Evolutionary conservation across 192 early-diverging fungal genomes (phyloP).

Genomic region (Anaeromyces robustus): DNA sequence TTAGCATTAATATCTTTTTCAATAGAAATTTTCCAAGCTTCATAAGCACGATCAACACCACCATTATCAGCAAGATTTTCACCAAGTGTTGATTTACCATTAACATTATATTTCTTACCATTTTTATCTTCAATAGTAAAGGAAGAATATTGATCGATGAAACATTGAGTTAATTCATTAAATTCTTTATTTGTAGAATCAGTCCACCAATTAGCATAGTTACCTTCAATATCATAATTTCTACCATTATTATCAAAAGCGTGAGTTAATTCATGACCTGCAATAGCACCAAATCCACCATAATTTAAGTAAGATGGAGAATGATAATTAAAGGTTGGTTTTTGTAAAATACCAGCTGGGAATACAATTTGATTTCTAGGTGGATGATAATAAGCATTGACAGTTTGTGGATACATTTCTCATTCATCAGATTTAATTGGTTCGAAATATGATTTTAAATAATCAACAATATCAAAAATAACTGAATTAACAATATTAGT

Average conservation of each 20-base stretch:
- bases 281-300: not conserved
- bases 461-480: not conserved
- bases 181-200: not conserved
- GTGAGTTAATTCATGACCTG: not conserved
- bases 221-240: not conserved
- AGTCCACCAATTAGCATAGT: not conserved
- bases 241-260: not conserved
- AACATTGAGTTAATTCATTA: slow-evolving; percentile 30
- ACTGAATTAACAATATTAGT: not conserved
- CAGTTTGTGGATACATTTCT: not conserved
- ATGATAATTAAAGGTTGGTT: not conserved
- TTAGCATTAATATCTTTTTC: not conserved
- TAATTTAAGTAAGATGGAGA: not conserved
- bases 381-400: not conserved
- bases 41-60: not conserved
- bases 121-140: not conserved
- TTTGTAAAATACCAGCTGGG: not conserved
- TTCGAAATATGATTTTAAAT: not conserved
- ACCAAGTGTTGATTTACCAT: not conserved
- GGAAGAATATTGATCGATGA: slow-evolving; percentile 5
- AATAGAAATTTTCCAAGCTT: not conserved
- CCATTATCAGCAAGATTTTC: not conserved
- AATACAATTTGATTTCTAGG: not conserved
- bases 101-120: not conserved
- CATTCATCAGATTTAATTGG: not conserved